Conservation (phyloP, 1,139 yeast genomes). For the Sporopachydermia cereana region DNA sequence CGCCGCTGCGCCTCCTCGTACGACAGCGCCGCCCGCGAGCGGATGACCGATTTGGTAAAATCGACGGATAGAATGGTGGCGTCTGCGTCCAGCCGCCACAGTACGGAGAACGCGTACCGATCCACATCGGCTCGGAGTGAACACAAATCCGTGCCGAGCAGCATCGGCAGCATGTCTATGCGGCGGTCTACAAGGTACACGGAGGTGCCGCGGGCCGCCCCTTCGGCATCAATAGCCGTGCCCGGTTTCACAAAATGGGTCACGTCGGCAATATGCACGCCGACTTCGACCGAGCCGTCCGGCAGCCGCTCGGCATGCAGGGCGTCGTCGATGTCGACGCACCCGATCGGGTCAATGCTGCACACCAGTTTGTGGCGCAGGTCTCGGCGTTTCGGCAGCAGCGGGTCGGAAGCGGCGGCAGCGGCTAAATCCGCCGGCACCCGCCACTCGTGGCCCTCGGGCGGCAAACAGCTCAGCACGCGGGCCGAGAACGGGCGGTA, state of each 20-base stretch:
- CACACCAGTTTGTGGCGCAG: constrained; percentile 83
- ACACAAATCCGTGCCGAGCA: constrained; percentile 91
- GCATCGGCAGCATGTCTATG: constrained; percentile 96
- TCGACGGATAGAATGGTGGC: constrained; percentile 78
- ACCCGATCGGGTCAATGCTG: constrained; percentile 94
- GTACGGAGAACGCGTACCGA: constrained; percentile 87
- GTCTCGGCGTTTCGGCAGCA: constrained; percentile 61
- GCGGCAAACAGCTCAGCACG: constrained; percentile 84
- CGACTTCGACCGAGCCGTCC: constrained; percentile 92
- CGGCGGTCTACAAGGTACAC: constrained; percentile 97
- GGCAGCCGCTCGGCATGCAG: constrained; percentile 76
- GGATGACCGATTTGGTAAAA: constrained; percentile 80
- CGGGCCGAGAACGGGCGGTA: constrained; percentile 91
- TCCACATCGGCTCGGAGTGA: constrained; percentile 93
- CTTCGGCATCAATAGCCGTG: constrained; percentile 89
- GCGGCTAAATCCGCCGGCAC: constrained; percentile 60
- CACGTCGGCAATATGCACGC: constrained; percentile 98
- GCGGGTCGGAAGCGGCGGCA: constrained; percentile 37
- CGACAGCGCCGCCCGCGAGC: constrained; percentile 89
- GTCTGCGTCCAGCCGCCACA: constrained; percentile 86
- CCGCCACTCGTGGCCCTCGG: constrained; percentile 87
- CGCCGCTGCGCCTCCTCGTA: constrained; percentile 88
- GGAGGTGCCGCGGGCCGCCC: constrained; percentile 94
- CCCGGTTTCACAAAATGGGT: constrained; percentile 93
- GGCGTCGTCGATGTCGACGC: constrained; percentile 99